These are phyloP conservation scores for Aspergillus sp. DNA, from an alignment of 2,329 filamentous ascomycete genomes.

Conservation along the genomic window DNA sequence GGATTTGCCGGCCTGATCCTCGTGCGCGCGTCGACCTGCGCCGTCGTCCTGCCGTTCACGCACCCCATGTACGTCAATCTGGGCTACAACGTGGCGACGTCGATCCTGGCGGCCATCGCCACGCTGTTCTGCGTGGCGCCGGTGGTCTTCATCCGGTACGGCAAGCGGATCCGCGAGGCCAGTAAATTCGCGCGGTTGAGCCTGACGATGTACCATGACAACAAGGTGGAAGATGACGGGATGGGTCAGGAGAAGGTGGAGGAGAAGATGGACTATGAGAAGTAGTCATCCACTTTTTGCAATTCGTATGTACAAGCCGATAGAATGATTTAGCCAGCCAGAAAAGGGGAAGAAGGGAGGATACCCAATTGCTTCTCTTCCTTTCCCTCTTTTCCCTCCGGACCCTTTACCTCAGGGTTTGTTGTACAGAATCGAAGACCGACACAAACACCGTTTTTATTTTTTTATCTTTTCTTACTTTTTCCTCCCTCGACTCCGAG, in stretches of 20 bases:
- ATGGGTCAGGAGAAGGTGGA: neutral
- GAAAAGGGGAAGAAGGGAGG: too few species aligned
- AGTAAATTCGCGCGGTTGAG: constrained; percentile 14
- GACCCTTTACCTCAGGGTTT: neutral
- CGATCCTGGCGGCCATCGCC: constrained; percentile 13
- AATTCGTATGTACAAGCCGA: neutral
- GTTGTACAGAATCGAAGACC: neutral
- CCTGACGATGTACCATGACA: neutral
- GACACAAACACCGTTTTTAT: neutral
- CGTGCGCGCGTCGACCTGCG: constrained; percentile 8
- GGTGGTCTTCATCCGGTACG: constrained; percentile 12
- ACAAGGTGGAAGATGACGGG: neutral
- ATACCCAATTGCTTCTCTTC: too few species aligned
- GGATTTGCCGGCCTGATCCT: constrained; percentile 13
- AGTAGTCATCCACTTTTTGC: neutral
- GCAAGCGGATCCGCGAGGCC: constrained; percentile 9
- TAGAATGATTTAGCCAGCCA: neutral
- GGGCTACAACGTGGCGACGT: constrained; percentile 12
- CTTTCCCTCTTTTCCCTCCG: too few species aligned
- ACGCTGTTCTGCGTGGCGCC: constrained; percentile 18
- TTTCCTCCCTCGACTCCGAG: neutral
- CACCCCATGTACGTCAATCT: constrained; percentile 14
- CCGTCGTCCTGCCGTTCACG: constrained; percentile 12
- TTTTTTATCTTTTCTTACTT: neutral
- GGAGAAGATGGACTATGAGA: neutral